Evolutionary conservation across 495 filamentous ascomycete species (phyloP).

Genomic region (Tuber magnatum): DNA sequence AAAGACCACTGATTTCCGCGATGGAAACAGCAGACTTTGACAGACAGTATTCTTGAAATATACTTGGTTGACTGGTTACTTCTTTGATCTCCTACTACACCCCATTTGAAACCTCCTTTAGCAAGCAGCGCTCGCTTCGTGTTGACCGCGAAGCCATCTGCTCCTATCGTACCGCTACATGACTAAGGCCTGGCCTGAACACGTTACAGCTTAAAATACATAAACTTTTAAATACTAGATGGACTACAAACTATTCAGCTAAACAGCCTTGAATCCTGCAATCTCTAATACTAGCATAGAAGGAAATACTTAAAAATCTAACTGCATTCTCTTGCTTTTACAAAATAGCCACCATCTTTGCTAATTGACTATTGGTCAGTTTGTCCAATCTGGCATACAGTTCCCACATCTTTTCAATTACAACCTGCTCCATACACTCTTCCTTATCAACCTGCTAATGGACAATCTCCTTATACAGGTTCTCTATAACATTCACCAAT

Average conservation of each 20-base stretch:
- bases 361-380: neutral
- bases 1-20: too few relatives aligned
- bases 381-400: neutral
- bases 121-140: too few relatives aligned
- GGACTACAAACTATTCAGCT: neutral
- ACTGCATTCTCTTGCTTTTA: neutral
- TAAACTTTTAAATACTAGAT: too few relatives aligned
- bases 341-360: neutral
- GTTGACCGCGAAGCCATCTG: too few relatives aligned
- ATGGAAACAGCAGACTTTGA: too few relatives aligned
- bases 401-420: neutral
- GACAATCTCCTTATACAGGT: neutral
- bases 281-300: neutral
- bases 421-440: neutral
- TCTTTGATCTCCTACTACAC: too few relatives aligned
- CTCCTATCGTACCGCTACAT: too few relatives aligned
- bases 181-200: too few relatives aligned
- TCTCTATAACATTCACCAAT: neutral
- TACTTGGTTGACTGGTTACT: too few relatives aligned
- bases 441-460: neutral
- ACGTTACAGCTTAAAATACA: too few relatives aligned
- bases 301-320: neutral
- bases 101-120: too few relatives aligned
- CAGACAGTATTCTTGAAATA: too few relatives aligned
- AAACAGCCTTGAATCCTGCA: neutral